These are phyloP conservation scores for Chlorella vulgaris DNA, from an alignment of 139 green algal species.

Conservation along the genomic window DNA sequence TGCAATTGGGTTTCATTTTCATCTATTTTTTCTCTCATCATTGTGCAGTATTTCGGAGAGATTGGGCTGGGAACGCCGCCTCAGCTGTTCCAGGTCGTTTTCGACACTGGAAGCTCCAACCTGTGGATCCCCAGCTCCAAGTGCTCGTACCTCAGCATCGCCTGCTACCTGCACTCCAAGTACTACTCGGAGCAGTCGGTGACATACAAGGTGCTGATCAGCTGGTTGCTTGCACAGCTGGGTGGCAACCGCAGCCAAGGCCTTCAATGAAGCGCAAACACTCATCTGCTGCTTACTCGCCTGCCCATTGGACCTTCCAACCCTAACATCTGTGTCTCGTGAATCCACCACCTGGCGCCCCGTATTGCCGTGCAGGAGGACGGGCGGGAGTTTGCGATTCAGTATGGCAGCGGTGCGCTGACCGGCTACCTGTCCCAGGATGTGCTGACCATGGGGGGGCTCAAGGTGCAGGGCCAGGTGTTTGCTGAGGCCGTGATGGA, in stretches of 20 bases:
- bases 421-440: conserved; percentile 91
- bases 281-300: too few relatives aligned
- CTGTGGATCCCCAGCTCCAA: conserved; percentile 79
- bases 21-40: too few relatives aligned
- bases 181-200: conserved; percentile 79
- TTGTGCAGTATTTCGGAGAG: conserved; percentile 95
- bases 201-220: conserved; percentile 20
- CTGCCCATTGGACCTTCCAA: too few relatives aligned
- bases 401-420: conserved; percentile 95
- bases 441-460: conserved; percentile 71
- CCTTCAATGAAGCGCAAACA: too few relatives aligned
- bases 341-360: too few relatives aligned
- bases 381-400: conserved; percentile 91
- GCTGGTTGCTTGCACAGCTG: background rate
- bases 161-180: conserved; percentile 89
- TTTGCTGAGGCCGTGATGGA: conserved; percentile 90
- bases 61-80: conserved; percentile 89
- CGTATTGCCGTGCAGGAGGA: conserved; percentile 75
- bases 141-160: conserved; percentile 88
- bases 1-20: too few relatives aligned
- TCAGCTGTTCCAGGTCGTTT: conserved; percentile 93
- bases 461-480: conserved; percentile 70
- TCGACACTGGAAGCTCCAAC: conserved; percentile 95
- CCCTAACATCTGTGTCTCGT: too few relatives aligned
- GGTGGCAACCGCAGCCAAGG: too few relatives aligned